phyloP scores from a whole-genome alignment of 2,329 filamentous ascomycete genomes.

The Ceratocystiopsis brevicomis region DNA sequence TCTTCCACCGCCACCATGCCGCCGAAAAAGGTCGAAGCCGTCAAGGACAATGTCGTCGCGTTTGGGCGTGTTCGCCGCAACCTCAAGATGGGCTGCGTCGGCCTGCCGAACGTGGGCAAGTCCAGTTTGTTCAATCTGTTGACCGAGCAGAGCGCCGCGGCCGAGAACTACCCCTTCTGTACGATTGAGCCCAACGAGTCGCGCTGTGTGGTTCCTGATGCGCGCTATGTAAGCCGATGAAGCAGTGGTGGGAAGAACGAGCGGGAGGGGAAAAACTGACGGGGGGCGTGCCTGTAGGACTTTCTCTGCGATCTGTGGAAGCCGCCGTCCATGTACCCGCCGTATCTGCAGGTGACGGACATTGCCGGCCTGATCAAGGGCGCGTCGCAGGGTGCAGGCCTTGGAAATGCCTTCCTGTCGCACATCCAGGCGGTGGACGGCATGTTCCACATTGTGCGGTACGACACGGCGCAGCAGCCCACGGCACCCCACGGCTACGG shows the following conservation, averaged over 20 bases:
- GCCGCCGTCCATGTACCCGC: constrained; percentile 25
- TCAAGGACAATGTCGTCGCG: constrained; percentile 25
- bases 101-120: constrained; percentile 26
- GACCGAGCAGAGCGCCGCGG: constrained; percentile 25
- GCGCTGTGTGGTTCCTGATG: constrained; percentile 25
- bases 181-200: constrained; percentile 28
- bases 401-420: constrained; percentile 26
- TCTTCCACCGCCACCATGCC: constrained; percentile 16
- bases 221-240: constrained; percentile 20
- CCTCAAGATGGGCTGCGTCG: constrained; percentile 28
- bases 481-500: no score
- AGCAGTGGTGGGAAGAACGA: no score
- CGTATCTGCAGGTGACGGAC: constrained; percentile 25
- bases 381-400: constrained; percentile 23
- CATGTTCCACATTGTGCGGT: constrained; percentile 26
- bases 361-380: constrained; percentile 27
- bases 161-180: constrained; percentile 27
- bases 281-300: constrained; percentile 15
- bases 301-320: constrained; percentile 27
- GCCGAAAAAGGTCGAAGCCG: constrained; percentile 22
- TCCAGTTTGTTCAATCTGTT: constrained; percentile 26
- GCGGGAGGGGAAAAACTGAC: no score
- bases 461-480: not conserved
- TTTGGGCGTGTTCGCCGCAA: constrained; percentile 25
- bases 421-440: constrained; percentile 27